phyloP scores from a whole-genome alignment of 2,329 filamentous ascomycete genomes.

The Ophiostoma australiae region DNA sequence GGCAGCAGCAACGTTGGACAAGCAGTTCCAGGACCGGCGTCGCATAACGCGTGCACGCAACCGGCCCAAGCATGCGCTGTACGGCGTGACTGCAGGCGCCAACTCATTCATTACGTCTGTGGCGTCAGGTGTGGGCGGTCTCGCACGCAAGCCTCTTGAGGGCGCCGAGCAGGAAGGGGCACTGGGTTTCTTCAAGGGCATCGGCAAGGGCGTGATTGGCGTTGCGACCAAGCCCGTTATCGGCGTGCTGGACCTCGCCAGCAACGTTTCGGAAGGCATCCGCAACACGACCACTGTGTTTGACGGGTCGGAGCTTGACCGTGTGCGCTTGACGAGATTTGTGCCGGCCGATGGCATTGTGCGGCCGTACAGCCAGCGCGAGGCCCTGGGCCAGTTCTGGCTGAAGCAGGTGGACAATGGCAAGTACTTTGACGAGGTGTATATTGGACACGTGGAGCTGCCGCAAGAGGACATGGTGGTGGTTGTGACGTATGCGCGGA shows the following conservation, averaged over 20 bases:
- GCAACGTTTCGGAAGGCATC: slow-evolving; percentile 94
- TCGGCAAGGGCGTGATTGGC: slow-evolving; percentile 89
- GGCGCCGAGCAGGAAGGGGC: slow-evolving; percentile 94
- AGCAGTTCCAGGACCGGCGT: slow-evolving; percentile 95
- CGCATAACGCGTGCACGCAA: slow-evolving; percentile 92
- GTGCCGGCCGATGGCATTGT: slow-evolving; percentile 91
- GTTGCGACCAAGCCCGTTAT: slow-evolving; percentile 97
- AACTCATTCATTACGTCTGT: slow-evolving; percentile 92
- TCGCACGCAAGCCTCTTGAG: slow-evolving; percentile 89
- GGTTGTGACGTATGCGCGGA: slow-evolving; percentile 81
- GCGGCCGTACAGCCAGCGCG: slow-evolving; percentile 86
- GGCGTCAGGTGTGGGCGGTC: slow-evolving; percentile 86
- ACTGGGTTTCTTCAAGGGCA: slow-evolving; percentile 92
- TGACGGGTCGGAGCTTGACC: slow-evolving; percentile 88
- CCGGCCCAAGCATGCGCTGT: slow-evolving; percentile 92
- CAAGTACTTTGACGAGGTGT: slow-evolving; percentile 95
- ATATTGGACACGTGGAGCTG: slow-evolving; percentile 93
- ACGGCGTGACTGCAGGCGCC: slow-evolving; percentile 90
- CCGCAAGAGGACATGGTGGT: slow-evolving; percentile 82
- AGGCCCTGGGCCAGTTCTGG: slow-evolving; percentile 97
- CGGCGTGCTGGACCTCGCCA: slow-evolving; percentile 92
- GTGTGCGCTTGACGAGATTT: slow-evolving; percentile 87
- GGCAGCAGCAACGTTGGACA: slow-evolving; percentile 91
- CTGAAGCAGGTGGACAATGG: slow-evolving; percentile 97
- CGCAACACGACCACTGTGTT: slow-evolving; percentile 99